These are phyloP conservation scores for Aphanomyces cochlioides DNA, from an alignment of 352 stramenopile species.

Conservation along the genomic window DNA sequence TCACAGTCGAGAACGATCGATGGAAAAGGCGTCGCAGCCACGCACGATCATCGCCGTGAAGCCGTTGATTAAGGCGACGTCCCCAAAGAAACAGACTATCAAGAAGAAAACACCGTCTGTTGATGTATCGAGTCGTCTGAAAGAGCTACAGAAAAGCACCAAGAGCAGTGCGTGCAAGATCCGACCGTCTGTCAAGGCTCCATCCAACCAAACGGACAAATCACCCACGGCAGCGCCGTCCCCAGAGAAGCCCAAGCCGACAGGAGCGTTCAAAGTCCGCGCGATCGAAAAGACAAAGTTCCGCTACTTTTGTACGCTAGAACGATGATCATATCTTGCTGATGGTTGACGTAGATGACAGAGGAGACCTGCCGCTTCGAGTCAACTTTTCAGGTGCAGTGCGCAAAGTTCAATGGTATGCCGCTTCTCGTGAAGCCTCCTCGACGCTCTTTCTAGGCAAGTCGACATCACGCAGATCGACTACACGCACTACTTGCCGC, in stretches of 20 bases:
- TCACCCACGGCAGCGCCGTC: not conserved
- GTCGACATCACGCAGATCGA: constrained; percentile 60
- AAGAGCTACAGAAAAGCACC: constrained; percentile 26
- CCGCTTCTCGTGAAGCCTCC: not conserved
- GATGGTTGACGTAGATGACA: constrained; percentile 44
- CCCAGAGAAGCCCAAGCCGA: constrained; percentile 42
- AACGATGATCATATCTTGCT: not conserved
- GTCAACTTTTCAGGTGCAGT: constrained; percentile 73
- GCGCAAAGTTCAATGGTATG: constrained; percentile 44
- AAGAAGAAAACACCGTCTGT: constrained; percentile 7
- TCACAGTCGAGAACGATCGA: no score
- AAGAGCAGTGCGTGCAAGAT: constrained; percentile 20
- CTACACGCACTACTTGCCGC: constrained; percentile 82
- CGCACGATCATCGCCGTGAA: no score
- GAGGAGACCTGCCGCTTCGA: constrained; percentile 62
- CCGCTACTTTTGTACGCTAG: constrained; percentile 76
- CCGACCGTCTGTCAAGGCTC: not conserved
- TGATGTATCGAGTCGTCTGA: not conserved
- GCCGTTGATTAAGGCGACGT: not conserved
- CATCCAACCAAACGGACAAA: not conserved
- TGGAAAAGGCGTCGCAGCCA: no score
- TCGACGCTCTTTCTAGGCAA: constrained; percentile 21
- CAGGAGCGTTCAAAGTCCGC: constrained; percentile 54
- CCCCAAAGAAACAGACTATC: not conserved
- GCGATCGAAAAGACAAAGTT: constrained; percentile 74